These are phyloP conservation scores for Pyrrhoderma noxium DNA, from an alignment of 1,284 basidiomycete species.

Conservation along the genomic window DNA sequence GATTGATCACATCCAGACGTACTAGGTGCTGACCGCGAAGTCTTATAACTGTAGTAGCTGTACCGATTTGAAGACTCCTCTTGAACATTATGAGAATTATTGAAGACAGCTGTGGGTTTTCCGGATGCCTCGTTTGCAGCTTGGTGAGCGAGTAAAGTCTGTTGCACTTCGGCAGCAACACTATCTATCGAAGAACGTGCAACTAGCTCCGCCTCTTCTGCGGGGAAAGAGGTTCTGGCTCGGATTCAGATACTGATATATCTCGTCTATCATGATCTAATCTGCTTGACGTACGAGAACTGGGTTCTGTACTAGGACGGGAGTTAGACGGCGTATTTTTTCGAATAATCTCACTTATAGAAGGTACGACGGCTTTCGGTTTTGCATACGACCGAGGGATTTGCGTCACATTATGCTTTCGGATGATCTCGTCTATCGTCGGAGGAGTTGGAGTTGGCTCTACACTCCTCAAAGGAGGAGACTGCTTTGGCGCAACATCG, in stretches of 20 bases:
- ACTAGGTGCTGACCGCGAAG: slow-evolving; percentile 8
- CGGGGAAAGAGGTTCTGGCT: slow-evolving; percentile 27
- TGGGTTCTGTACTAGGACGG: slow-evolving; percentile 33
- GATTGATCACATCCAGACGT: slow-evolving; percentile 13
- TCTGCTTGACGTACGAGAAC: slow-evolving; percentile 31
- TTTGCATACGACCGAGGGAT: slow-evolving; percentile 8
- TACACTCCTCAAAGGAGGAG: not conserved
- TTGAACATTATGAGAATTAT: not conserved
- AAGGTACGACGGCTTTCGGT: slow-evolving; percentile 44
- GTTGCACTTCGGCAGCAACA: slow-evolving; percentile 70
- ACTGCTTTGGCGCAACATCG: slow-evolving; percentile 5
- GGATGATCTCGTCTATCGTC: slow-evolving; percentile 20
- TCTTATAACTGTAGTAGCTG: slow-evolving; percentile 7
- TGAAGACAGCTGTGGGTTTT: slow-evolving; percentile 1
- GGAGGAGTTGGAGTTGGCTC: slow-evolving; percentile 7
- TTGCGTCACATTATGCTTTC: slow-evolving; percentile 11
- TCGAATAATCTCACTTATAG: slow-evolving; percentile 78
- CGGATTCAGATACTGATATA: slow-evolving; percentile 3
- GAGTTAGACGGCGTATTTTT: slow-evolving; percentile 52
- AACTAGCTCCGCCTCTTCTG: slow-evolving; percentile 55
- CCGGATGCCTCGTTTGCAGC: not conserved
- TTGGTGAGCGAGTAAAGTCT: slow-evolving; percentile 46
- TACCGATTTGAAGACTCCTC: slow-evolving; percentile 1
- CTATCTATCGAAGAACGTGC: slow-evolving; percentile 78
- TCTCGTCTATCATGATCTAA: slow-evolving; percentile 18